phyloP scores from a whole-genome alignment of 2,329 filamentous ascomycete species.

The Magnaporthiopsis rhizophila region DNA sequence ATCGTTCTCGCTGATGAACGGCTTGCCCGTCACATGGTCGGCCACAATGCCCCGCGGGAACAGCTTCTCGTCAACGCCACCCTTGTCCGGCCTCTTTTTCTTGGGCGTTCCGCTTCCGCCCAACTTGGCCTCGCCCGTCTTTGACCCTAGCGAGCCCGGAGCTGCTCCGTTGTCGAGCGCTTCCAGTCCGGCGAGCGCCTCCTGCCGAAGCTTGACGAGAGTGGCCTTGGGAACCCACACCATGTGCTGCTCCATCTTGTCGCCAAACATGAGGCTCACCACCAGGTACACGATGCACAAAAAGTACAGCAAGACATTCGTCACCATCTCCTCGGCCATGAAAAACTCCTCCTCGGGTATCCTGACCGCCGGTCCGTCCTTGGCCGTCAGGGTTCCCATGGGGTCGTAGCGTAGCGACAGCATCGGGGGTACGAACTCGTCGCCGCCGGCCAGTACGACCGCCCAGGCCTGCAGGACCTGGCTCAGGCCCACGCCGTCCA shows the following conservation, averaged over 20 bases:
- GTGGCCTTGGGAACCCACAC: conserved; percentile 5
- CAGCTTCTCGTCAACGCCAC: background rate
- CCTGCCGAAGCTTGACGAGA: background rate
- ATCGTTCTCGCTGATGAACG: conserved; percentile 5
- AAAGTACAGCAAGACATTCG: background rate
- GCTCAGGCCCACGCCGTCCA: conserved; percentile 35
- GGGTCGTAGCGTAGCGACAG: conserved; percentile 27
- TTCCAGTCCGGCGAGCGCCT: conserved; percentile 6
- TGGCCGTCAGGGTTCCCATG: conserved; percentile 13
- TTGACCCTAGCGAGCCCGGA: background rate
- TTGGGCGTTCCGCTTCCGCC: background rate
- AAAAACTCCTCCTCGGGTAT: conserved; percentile 4
- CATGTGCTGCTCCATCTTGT: background rate
- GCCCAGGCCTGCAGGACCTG: conserved; percentile 38
- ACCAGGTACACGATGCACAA: background rate
- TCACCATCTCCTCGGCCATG: background rate
- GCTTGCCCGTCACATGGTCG: conserved; percentile 3
- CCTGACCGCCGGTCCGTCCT: background rate
- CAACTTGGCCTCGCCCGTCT: too few relatives aligned
- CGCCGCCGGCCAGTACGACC: conserved; percentile 32
- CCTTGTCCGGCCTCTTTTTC: background rate
- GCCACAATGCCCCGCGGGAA: conserved; percentile 6
- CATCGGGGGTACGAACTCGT: conserved; percentile 30
- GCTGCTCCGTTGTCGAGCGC: background rate
- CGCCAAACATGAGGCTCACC: background rate